Percentiles rank a stretch among this genome's conserved stretches.
Evolutionary conservation across 208 protist species (phyloP).

Genomic region (Herpetomonas samuelpessoai): DNA sequence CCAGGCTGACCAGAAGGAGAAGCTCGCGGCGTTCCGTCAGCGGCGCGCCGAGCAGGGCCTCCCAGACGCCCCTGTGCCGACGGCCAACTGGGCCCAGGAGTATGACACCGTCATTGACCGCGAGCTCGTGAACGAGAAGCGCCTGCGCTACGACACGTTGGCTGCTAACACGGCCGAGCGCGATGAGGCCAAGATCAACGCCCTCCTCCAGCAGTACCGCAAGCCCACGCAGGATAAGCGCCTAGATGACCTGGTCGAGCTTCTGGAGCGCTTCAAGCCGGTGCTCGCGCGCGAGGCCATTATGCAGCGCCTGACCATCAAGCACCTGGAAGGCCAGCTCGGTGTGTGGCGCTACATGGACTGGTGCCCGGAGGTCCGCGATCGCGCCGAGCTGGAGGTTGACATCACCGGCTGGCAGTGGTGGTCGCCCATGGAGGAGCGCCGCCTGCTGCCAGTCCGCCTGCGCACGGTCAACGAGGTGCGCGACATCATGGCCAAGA

Average conservation of each 20-base stretch:
- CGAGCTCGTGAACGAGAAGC: constrained; percentile 88
- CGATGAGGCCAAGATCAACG: constrained; percentile 86
- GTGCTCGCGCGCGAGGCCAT: constrained; percentile 91
- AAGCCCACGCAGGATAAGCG: constrained; percentile 81
- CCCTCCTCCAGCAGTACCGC: constrained; percentile 82
- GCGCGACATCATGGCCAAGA: constrained; percentile 84
- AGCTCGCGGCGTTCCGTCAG: constrained; percentile 73
- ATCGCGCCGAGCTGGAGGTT: constrained; percentile 88
- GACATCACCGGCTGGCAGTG: constrained; percentile 87
- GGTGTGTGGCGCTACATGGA: constrained; percentile 93
- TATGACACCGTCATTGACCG: constrained; percentile 78
- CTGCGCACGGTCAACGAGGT: constrained; percentile 90
- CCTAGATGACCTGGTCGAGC: constrained; percentile 83
- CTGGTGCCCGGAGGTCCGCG: constrained; percentile 92
- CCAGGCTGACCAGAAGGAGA: constrained; percentile 71
- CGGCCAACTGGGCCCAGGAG: constrained; percentile 77
- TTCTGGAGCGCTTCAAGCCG: constrained; percentile 92
- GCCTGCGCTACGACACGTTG: constrained; percentile 84
- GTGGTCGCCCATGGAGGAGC: constrained; percentile 86
- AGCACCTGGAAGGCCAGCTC: constrained; percentile 91
- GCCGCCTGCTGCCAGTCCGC: constrained; percentile 80
- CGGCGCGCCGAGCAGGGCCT: constrained; percentile 57
- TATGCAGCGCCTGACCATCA: constrained; percentile 91
- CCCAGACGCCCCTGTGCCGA: constrained; percentile 56
- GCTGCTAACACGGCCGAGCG: constrained; percentile 72